Conservation (phyloP, 148 eudicot genomes). For the Cornus florida region DNA sequence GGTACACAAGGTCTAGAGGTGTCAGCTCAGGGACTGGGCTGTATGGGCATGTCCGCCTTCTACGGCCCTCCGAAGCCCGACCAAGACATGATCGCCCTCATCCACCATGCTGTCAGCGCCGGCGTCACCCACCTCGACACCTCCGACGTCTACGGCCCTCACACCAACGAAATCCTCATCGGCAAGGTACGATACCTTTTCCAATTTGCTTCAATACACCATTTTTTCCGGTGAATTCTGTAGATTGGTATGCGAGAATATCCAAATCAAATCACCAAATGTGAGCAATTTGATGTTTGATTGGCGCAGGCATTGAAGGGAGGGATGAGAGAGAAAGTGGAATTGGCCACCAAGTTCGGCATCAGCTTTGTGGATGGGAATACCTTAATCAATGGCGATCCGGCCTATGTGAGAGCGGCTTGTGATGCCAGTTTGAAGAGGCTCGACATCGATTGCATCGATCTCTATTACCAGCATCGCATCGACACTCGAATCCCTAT, state of each 20-base stretch:
- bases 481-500: background rate
- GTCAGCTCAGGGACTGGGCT: slow-evolving; percentile 34
- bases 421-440: background rate
- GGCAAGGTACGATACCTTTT: slow-evolving; percentile 4
- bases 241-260: too few species aligned
- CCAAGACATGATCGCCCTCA: slow-evolving; percentile 22
- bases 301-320: background rate
- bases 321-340: background rate
- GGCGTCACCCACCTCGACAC: slow-evolving; percentile 38
- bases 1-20: slow-evolving; percentile 17
- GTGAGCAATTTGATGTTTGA: background rate
- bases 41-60: slow-evolving; percentile 31
- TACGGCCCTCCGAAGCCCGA: slow-evolving; percentile 24
- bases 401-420: background rate
- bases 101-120: slow-evolving; percentile 23
- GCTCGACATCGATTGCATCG: background rate
- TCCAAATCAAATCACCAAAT: too few species aligned
- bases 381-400: background rate
- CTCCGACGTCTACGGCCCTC: slow-evolving; percentile 35
- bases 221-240: too few species aligned
- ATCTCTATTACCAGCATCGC: slow-evolving; percentile 1
- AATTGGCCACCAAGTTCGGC: background rate
- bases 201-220: too few species aligned
- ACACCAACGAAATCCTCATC: slow-evolving; percentile 32
- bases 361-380: background rate